These are phyloP conservation scores for Aspergillus fischeri DNA, from an alignment of 2,329 filamentous ascomycete genomes.

Conservation along the genomic window DNA sequence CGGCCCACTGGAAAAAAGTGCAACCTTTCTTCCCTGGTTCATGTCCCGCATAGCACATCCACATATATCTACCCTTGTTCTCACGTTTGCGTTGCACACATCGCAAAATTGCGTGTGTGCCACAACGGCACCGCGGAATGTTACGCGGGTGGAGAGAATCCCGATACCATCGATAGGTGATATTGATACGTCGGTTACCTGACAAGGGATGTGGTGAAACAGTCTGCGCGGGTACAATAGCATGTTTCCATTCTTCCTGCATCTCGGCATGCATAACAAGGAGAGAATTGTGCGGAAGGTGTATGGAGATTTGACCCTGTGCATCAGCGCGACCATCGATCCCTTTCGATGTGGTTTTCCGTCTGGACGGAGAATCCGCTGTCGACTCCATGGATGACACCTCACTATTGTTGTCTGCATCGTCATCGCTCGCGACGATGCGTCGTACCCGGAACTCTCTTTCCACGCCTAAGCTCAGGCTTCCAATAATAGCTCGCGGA, in stretches of 20 bases:
- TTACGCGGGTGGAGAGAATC: conserved; percentile 68
- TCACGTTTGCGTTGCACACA: conserved; percentile 76
- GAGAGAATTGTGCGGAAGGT: conserved; percentile 89
- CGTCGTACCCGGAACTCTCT: conserved; percentile 85
- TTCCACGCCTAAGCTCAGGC: conserved; percentile 84
- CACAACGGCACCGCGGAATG: conserved; percentile 75
- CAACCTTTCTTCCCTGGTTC: conserved; percentile 54
- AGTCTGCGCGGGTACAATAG: conserved; percentile 67
- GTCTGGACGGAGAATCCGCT: not conserved
- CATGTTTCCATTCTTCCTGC: conserved; percentile 97
- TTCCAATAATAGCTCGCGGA: conserved; percentile 82
- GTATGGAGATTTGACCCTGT: conserved; percentile 84
- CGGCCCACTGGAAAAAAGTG: conserved; percentile 77
- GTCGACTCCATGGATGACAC: conserved; percentile 26
- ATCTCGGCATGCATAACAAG: conserved; percentile 96
- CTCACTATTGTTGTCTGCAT: conserved; percentile 10
- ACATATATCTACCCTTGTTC: conserved; percentile 78
- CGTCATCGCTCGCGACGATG: conserved; percentile 53
- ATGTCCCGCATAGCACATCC: conserved; percentile 78
- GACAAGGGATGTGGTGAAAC: conserved; percentile 83
- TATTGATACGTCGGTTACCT: conserved; percentile 77
- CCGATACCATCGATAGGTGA: conserved; percentile 89
- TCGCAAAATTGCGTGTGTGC: conserved; percentile 63
- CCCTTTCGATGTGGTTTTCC: conserved; percentile 1
- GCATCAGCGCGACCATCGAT: conserved; percentile 49